A percentile compares a stretch with the other conserved stretches of the same genome.
Evolutionary conservation across 805 yeast species (phyloP).

Genomic region (Pichia californica): DNA sequence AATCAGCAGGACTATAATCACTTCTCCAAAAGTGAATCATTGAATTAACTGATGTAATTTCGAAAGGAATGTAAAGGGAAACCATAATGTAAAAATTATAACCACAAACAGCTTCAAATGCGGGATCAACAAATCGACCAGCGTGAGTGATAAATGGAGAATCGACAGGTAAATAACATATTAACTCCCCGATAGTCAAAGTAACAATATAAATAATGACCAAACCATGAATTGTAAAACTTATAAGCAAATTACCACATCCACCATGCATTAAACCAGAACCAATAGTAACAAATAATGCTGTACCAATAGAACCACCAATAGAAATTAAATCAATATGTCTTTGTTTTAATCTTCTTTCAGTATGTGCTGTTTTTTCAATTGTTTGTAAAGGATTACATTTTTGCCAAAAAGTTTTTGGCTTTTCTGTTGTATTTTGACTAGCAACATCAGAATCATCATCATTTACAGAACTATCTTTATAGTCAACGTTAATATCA

Average conservation of each 20-base stretch:
- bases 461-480: neutral
- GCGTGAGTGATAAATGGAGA: slow-evolving; percentile 75
- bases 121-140: slow-evolving; percentile 69
- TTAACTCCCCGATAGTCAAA: slow-evolving; percentile 71
- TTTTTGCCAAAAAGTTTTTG: slow-evolving; percentile 1
- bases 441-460: neutral
- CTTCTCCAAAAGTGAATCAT: slow-evolving; percentile 78
- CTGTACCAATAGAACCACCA: slow-evolving; percentile 81
- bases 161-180: slow-evolving; percentile 65
- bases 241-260: slow-evolving; percentile 59
- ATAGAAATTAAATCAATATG: slow-evolving; percentile 76
- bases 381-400: neutral
- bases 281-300: slow-evolving; percentile 69
- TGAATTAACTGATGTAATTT: slow-evolving; percentile 72
- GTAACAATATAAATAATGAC: slow-evolving; percentile 63
- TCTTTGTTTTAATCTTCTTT: slow-evolving; percentile 51
- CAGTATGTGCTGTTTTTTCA: slow-evolving; percentile 11
- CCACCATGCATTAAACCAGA: slow-evolving; percentile 60
- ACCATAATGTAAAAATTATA: slow-evolving; percentile 77
- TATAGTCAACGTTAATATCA: neutral
- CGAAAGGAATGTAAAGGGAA: slow-evolving; percentile 76
- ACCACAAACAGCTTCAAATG: slow-evolving; percentile 68
- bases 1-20: slow-evolving; percentile 66
- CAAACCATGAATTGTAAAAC: slow-evolving; percentile 58
- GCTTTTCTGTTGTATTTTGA: neutral